Evolutionary conservation across 2,329 filamentous ascomycete species (phyloP), one percentile per base, ranked within the genome.

Genomic region (Cercospora zeina): DNA sequence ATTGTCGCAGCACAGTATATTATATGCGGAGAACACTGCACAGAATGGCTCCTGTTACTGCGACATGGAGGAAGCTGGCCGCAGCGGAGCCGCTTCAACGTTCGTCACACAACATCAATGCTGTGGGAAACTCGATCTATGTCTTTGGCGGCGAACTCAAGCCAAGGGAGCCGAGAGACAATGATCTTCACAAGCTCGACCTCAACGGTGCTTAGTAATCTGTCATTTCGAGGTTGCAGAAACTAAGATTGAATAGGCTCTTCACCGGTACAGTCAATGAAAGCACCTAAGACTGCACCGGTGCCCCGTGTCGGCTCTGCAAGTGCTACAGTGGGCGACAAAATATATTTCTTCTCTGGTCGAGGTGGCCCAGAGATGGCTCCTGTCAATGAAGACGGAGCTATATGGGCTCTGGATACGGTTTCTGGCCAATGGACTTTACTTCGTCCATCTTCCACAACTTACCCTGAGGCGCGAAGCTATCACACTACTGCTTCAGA

Each of bases 291-390:
- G n/a, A 54, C 37, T 7, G 47, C 89, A 0, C 90, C 91, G 0
- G 76, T 80, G 1, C 82, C 90, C 1, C 85, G 91, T 19, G 85
- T 93, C 1, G 91, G 91, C 19, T 85, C 91, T 67, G 87, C 90
- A 34, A 85, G 88, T 0, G 84, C 87, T 11, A 82, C 86, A 1
- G 83, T 95, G 62, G 82, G 87, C 62, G 82, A 83, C 49, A 86
- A 86, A 21, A 86, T 96, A 70, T 93, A 93, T 76, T 67, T 96
- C 45, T 96, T 93, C 75, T 91, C 90, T 53, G 91, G 92, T 9
- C 86, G 90, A 49, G 87, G 88, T 34, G 89, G 89, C 0, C 76
- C 81, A 2, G 85, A 85, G 30, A 87, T 90, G 84, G 79, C 83
- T 1, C 86, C 90, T 0, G 80, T 96, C 10, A 85, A 93, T 57